Evolutionary conservation across 805 yeast genomes (phyloP).

Genomic region (Hyphopichia homilentoma): DNA sequence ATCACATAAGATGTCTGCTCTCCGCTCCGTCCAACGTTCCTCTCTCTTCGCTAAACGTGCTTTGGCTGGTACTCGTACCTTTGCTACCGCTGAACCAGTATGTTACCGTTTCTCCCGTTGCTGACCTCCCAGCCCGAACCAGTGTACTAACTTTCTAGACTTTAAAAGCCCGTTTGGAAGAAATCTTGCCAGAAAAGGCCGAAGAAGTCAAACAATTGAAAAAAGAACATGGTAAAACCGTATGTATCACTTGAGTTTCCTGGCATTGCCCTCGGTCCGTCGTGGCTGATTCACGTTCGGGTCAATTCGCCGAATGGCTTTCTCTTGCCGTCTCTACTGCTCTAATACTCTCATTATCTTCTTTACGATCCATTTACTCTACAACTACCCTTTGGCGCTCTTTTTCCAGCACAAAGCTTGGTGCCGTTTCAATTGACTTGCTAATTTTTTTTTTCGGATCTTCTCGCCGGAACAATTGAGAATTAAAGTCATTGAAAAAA

Average conservation of each 20-base stretch:
- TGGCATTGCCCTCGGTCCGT: too few relatives aligned
- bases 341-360: too few relatives aligned
- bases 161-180: constrained; percentile 91
- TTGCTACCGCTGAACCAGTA: constrained; percentile 37
- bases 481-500: too few relatives aligned
- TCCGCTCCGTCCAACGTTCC: constrained; percentile 36
- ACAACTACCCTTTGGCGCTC: too few relatives aligned
- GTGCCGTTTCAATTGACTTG: too few relatives aligned
- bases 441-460: neutral
- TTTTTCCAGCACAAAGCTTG: too few relatives aligned
- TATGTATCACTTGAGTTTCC: constrained; percentile 38
- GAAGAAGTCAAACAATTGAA: constrained; percentile 89
- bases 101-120: constrained; percentile 6
- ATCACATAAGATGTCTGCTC: too few relatives aligned
- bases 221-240: constrained; percentile 84
- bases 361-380: too few relatives aligned
- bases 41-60: constrained; percentile 24
- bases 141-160: constrained; percentile 41
- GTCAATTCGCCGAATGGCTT: too few relatives aligned
- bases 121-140: too few relatives aligned
- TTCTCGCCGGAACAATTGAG: neutral
- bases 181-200: constrained; percentile 84
- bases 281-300: too few relatives aligned
- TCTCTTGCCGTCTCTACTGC: too few relatives aligned
- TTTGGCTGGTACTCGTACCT: constrained; percentile 17